Base-by-base conservation (phyloP, 257 asterid species). In the Fraxinus quadrangulata region DNA sequence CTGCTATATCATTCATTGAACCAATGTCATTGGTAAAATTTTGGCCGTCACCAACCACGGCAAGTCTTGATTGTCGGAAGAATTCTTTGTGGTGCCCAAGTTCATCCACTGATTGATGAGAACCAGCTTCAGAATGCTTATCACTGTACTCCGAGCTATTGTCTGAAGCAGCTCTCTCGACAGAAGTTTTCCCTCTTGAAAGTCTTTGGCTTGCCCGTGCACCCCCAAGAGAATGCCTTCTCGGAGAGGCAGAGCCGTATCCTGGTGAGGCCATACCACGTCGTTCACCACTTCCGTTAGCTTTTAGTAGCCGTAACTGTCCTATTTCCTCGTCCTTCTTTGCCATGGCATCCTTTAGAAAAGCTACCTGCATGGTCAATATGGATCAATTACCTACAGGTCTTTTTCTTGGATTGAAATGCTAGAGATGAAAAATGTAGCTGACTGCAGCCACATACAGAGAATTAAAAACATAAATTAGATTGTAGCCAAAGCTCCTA, bases 61-160 rank as follows among this genome's bases (percentile, higher is more conserved):
- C 92, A 76, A 90, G 91, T 83, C 96, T 88, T 69, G 99, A 91
- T 75, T 90, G 97, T 37, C 76, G 90, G 71, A 92, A 90, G 77
- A 90, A 91, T 31, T 93, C 98, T 67, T 85, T 88, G 77, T 89
- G 99, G 82, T 88, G 94, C 88, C 78, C 89, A 71, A 90, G 82
- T 30, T 93, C 99, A 37, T 95, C 98, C 69, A 81, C 65, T 54
- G 97, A 93, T 71, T 86, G 97, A 81, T 85, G 97, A 47, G 98
- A 95, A 73, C 96, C 92, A 67, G 93, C 90, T 83, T 92, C 99
- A 37, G 99, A 94, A 77, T 78, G 94, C 90, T 88, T 91, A 81
- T 92, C 97, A 67, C 97, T 94, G 85, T 82, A 88, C 78, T 95
- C 98, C 0, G 99, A 95, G 83, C 88, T 89, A 68, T 85, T 88